Conservation (phyloP, 2,329 filamentous ascomycete genomes). For the Penicillium sp. region DNA sequence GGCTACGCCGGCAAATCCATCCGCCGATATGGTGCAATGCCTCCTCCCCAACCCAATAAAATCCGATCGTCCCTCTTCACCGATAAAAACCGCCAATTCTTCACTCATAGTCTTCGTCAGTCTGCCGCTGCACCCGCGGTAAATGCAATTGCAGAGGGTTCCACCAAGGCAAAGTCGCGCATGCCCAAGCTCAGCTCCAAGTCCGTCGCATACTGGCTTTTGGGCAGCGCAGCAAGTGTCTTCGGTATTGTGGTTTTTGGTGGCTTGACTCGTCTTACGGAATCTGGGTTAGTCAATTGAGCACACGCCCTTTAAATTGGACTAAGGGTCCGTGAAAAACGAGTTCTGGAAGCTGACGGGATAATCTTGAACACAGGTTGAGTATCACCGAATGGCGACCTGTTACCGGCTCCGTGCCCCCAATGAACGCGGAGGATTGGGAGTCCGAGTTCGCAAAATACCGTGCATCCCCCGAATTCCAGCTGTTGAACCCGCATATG, state of each 20-base stretch:
- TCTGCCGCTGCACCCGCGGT: constrained; percentile 23
- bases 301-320: neutral
- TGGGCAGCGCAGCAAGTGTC: constrained; percentile 87
- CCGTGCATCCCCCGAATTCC: constrained; percentile 87
- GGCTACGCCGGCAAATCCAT: constrained; percentile 30
- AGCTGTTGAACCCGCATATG: constrained; percentile 91
- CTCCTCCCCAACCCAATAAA: constrained; percentile 28
- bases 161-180: constrained; percentile 34
- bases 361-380: constrained; percentile 56
- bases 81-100: constrained; percentile 28
- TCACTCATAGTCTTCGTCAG: constrained; percentile 26
- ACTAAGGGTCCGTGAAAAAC: neutral
- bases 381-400: constrained; percentile 99
- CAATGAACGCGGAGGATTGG: constrained; percentile 78
- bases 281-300: constrained; percentile 70
- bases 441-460: constrained; percentile 92
- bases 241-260: constrained; percentile 97
- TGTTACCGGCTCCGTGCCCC: constrained; percentile 87
- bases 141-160: constrained; percentile 22
- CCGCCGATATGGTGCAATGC: constrained; percentile 31
- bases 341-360: constrained; percentile 12
- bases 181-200: constrained; percentile 69
- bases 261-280: constrained; percentile 87
- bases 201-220: constrained; percentile 84
- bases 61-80: constrained; percentile 26